Percentiles rank a stretch among this genome's conserved stretches.
These are phyloP conservation scores for Colletotrichum costaricense DNA, from an alignment of 2,329 filamentous ascomycete species.

Conservation along the genomic window DNA sequence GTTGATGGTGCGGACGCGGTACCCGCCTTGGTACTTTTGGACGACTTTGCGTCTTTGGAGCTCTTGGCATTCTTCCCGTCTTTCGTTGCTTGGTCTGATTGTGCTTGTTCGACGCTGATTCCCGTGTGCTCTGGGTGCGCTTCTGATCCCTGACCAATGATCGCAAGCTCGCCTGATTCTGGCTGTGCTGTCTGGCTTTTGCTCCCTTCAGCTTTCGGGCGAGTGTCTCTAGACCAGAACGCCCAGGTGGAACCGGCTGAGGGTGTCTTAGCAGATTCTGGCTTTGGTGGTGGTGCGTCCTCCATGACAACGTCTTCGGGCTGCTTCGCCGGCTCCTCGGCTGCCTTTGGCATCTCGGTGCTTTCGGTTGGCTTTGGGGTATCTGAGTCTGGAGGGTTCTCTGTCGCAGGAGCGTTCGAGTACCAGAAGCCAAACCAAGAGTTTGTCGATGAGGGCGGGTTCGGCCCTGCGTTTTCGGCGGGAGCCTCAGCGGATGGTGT, in stretches of 20 bases:
- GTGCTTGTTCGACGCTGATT: conserved; percentile 49
- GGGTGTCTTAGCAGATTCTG: conserved; percentile 44
- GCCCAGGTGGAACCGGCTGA: conserved; percentile 78
- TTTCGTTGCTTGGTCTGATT: conserved; percentile 49
- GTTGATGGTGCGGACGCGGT: conserved; percentile 41
- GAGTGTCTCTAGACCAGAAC: conserved; percentile 78
- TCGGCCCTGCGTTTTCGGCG: conserved; percentile 35
- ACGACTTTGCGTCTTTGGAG: conserved; percentile 36
- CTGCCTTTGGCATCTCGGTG: conserved; percentile 24
- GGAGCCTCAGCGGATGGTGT: conserved; percentile 17
- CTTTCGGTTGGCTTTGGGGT: conserved; percentile 31
- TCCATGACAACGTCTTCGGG: conserved; percentile 55
- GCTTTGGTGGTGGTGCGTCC: conserved; percentile 50
- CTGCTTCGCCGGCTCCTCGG: conserved; percentile 41
- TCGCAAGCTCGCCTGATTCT: conserved; percentile 65
- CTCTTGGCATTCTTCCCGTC: conserved; percentile 40
- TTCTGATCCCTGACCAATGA: conserved; percentile 68
- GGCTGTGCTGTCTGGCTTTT: conserved; percentile 38
- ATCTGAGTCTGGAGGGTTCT: background rate
- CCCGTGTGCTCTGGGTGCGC: conserved; percentile 62
- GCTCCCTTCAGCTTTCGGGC: conserved; percentile 48
- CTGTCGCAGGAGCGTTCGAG: conserved; percentile 35
- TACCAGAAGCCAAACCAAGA: conserved; percentile 57
- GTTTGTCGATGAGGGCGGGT: conserved; percentile 41
- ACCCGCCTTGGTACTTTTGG: conserved; percentile 39